phyloP scores from a whole-genome alignment of 2,329 filamentous ascomycete species.

The Talaromyces rugulosus region DNA sequence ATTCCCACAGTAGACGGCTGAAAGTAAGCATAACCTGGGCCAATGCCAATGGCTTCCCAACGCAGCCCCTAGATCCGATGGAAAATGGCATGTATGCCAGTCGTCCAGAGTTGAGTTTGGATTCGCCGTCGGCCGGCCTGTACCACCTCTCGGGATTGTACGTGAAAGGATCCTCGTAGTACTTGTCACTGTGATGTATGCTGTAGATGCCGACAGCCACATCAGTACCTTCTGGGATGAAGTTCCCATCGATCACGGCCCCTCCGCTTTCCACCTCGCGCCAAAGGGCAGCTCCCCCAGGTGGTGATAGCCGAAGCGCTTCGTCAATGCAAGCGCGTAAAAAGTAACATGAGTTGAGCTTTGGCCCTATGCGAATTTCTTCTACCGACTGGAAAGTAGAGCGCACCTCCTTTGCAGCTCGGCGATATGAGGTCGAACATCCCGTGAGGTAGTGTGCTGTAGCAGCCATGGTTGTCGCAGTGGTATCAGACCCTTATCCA shows the following conservation, averaged over 20 bases:
- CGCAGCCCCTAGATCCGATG: background rate
- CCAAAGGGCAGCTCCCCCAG: constrained; percentile 12
- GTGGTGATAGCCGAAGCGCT: constrained; percentile 14
- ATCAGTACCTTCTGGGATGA: constrained; percentile 12
- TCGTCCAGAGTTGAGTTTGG: background rate
- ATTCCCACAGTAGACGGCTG: background rate
- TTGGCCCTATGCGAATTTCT: background rate
- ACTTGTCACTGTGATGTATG: constrained; percentile 9
- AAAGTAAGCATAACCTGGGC: background rate
- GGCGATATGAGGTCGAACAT: background rate
- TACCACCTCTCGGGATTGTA: constrained; percentile 7
- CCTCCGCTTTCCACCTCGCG: constrained; percentile 13
- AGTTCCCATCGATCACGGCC: constrained; percentile 13
- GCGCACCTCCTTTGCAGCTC: background rate
- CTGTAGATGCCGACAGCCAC: constrained; percentile 15
- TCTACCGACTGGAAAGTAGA: background rate
- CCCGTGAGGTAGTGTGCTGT: background rate
- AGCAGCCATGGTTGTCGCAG: background rate
- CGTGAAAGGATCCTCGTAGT: background rate
- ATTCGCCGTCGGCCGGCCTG: background rate
- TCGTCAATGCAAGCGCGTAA: constrained; percentile 18
- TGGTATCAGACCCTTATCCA: background rate
- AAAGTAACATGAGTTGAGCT: constrained; percentile 5
- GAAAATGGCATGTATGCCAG: background rate
- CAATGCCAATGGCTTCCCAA: constrained; percentile 1